A percentile compares a stretch with the other conserved stretches of the same genome.
Conservation (phyloP, 164 flowering plant species). For the Liquidambar formosana region DNA sequence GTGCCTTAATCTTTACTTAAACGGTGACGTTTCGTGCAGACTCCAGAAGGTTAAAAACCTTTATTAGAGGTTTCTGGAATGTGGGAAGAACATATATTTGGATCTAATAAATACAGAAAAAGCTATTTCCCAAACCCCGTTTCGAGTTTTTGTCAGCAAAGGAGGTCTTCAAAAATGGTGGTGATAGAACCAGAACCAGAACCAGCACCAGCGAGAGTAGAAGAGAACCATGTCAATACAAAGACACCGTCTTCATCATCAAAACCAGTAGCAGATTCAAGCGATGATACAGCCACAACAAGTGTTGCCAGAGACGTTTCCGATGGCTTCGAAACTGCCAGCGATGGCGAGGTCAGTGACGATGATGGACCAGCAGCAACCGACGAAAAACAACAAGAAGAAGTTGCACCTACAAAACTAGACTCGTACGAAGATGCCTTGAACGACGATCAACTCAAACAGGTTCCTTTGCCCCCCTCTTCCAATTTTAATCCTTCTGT, state of each 20-base stretch:
- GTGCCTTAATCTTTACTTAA: no score
- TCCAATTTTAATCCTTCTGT: no score
- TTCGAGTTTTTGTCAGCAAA: no score
- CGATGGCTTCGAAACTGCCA: constrained; percentile 72
- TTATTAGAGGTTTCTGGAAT: no score
- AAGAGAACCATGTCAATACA: neutral
- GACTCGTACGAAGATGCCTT: constrained; percentile 27
- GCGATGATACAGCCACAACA: neutral
- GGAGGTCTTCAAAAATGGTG: constrained; percentile 24
- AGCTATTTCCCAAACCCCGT: no score
- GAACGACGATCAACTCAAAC: constrained; percentile 22
- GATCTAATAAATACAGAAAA: no score
- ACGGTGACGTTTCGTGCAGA: no score
- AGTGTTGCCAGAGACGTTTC: constrained; percentile 11
- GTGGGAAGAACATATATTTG: no score
- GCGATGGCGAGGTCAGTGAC: constrained; percentile 48
- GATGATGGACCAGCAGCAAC: constrained; percentile 21
- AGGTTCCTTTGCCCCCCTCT: constrained; percentile 12
- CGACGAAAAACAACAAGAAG: neutral
- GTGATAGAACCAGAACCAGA: constrained; percentile 31
- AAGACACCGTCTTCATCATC: neutral
- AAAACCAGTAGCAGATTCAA: neutral
- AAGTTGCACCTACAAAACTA: constrained; percentile 13
- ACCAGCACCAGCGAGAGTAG: neutral
- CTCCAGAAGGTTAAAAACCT: no score